Percentiles rank a stretch among this genome's conserved stretches.
Conservation (phyloP, 495 filamentous ascomycete genomes). For the Penicillium parvum region DNA sequence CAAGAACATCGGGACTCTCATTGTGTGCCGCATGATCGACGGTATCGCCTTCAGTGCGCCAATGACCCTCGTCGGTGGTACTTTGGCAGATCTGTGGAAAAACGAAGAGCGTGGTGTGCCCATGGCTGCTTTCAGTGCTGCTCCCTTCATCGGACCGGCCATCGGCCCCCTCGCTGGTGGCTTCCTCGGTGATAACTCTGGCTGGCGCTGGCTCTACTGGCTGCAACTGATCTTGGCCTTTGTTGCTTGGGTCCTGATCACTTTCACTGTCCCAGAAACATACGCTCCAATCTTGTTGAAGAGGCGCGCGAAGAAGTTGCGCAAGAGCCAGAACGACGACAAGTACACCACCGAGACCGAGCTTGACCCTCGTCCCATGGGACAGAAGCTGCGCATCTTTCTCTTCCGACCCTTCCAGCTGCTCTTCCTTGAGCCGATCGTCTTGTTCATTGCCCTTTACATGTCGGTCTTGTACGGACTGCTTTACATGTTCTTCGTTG, state of each 20-base stretch:
- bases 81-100: conserved; percentile 73
- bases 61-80: conserved; percentile 79
- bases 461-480: conserved; percentile 76
- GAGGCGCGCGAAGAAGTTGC: conserved; percentile 59
- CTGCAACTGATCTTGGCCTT: conserved; percentile 68
- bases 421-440: conserved; percentile 73
- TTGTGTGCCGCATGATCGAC: conserved; percentile 69
- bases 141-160: conserved; percentile 73
- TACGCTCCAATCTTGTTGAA: conserved; percentile 70
- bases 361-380: conserved; percentile 61
- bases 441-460: conserved; percentile 70
- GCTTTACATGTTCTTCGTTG: conserved; percentile 80
- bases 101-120: conserved; percentile 79
- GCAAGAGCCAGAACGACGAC: conserved; percentile 59
- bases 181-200: conserved; percentile 60
- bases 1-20: conserved; percentile 67
- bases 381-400: conserved; percentile 60
- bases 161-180: conserved; percentile 72
- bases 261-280: conserved; percentile 77
- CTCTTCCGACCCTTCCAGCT: conserved; percentile 75
- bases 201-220: conserved; percentile 88
- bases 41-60: conserved; percentile 80
- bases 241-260: conserved; percentile 63
- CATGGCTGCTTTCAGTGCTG: conserved; percentile 81
- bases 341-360: conserved; percentile 69